Evolutionary conservation across 176 grass and related monocot genomes (phyloP), one percentile per base, ranked within the genome.

Genomic region (Carex littledalei): DNA sequence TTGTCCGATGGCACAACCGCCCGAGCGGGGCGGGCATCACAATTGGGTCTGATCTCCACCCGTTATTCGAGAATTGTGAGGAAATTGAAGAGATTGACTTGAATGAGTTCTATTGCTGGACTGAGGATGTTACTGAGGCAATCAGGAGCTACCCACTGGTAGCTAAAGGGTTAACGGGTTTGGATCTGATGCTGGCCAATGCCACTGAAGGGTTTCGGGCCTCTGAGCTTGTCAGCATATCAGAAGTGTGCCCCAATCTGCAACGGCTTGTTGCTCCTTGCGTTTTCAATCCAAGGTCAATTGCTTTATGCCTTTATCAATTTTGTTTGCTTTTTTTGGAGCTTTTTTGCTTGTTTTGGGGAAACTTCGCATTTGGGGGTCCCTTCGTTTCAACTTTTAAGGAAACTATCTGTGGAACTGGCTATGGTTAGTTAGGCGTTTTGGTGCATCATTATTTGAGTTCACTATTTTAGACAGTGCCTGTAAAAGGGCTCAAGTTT

Each of bases 31-130:
- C 77, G 0, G 77, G 74, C 24, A 85, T 91, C 39, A 67, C 85
- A 6, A 6, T 37, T 3, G 93, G 97, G 47, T 86, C 90, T 55
- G 97, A 99, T 91, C 97, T 99, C 62, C 85, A 80, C 4, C 97
- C 90, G 8, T 80, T 99, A 13, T 89, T 99, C 37, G 52, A 2
- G 14, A 26, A 65, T 76, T 99, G 93, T 78, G 52, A 79, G 8
- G 4, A 15, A 70, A 88, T 99, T 47, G 13, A 50, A 6, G 54
- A 84, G 47, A 87, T 99, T 74, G 97, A 99, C 87, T 89, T 99
- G 56, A 94, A 90, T 0, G 91, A 96, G 35, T 99, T 99, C 89
- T 99, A 99, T 81, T 99, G 97, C 93, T 99, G 97, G 97, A 94
- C 90, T 52, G 97, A 99, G 61, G 97, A 99, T 87, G 72, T 99